These are phyloP conservation scores for Colletotrichum australisinense DNA, from an alignment of 2,329 filamentous ascomycete genomes.

Conservation along the genomic window DNA sequence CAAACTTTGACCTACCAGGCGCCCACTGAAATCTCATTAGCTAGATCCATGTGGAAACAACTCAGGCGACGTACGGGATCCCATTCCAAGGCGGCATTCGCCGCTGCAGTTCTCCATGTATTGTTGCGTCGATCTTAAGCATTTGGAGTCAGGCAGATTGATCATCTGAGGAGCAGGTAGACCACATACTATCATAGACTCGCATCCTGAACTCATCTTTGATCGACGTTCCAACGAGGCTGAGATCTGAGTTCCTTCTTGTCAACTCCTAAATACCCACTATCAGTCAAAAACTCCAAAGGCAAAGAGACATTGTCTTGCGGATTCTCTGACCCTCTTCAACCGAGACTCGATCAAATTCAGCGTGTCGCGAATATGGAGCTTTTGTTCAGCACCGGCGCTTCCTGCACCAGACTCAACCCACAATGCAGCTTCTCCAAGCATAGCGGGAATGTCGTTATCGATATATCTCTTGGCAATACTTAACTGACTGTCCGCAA, in stretches of 20 bases:
- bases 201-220: neutral
- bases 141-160: neutral
- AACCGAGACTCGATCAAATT: conserved; percentile 45
- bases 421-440: conserved; percentile 56
- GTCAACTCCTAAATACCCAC: neutral
- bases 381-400: conserved; percentile 49
- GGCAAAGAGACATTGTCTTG: too few relatives aligned
- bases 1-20: neutral
- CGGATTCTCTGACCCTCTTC: conserved; percentile 41
- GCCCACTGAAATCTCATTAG: neutral
- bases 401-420: conserved; percentile 54
- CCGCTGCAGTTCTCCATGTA: conserved; percentile 40
- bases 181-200: conserved; percentile 24
- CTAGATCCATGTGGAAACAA: too few relatives aligned
- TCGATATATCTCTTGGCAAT: conserved; percentile 50
- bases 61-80: too few relatives aligned
- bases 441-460: conserved; percentile 53
- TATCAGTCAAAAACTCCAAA: neutral
- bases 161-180: neutral
- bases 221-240: neutral
- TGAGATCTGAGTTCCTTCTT: neutral
- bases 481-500: conserved; percentile 53
- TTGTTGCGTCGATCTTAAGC: neutral
- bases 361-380: conserved; percentile 45
- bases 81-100: neutral